Evolutionary conservation across 2,329 filamentous ascomycete species (phyloP).

Genomic region (Cryphonectria carpinicola): DNA sequence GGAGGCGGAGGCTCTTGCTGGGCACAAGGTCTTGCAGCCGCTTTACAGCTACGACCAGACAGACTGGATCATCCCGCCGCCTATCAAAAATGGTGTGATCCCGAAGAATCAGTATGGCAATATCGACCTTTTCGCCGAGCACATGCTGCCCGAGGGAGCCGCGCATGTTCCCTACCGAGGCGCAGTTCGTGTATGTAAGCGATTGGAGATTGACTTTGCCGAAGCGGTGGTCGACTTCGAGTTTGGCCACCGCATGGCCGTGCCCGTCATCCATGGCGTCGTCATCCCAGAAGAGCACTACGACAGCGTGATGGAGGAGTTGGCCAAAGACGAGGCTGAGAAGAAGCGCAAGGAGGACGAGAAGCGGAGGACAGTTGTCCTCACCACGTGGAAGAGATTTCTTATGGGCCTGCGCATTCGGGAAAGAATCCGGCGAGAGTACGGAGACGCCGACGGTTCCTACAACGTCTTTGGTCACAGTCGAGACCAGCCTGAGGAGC

Average conservation of each 20-base stretch:
- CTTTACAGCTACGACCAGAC: conserved; percentile 85
- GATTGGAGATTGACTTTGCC: conserved; percentile 83
- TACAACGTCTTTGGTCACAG: conserved; percentile 61
- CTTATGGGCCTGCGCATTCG: conserved; percentile 83
- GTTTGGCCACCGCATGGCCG: conserved; percentile 91
- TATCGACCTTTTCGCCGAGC: conserved; percentile 91
- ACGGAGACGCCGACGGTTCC: conserved; percentile 62
- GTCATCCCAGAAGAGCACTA: conserved; percentile 84
- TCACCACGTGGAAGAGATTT: conserved; percentile 85
- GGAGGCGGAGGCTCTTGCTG: conserved; percentile 77
- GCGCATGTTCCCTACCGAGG: conserved; percentile 82
- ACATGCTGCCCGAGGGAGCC: conserved; percentile 84
- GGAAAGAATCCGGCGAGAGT: conserved; percentile 75
- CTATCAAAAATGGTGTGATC: conserved; percentile 82
- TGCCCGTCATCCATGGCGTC: conserved; percentile 88
- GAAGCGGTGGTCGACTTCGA: conserved; percentile 97
- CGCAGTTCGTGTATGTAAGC: conserved; percentile 78
- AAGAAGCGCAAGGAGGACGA: conserved; percentile 78
- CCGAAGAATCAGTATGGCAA: conserved; percentile 96
- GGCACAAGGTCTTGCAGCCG: conserved; percentile 83
- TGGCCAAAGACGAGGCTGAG: conserved; percentile 77
- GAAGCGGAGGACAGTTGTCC: conserved; percentile 74
- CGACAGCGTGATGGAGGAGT: conserved; percentile 74
- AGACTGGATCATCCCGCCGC: conserved; percentile 91
- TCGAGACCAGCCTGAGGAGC: conserved; percentile 39